Conservation (phyloP, 2,329 filamentous ascomycete genomes). For the Hysterium pulicare region DNA sequence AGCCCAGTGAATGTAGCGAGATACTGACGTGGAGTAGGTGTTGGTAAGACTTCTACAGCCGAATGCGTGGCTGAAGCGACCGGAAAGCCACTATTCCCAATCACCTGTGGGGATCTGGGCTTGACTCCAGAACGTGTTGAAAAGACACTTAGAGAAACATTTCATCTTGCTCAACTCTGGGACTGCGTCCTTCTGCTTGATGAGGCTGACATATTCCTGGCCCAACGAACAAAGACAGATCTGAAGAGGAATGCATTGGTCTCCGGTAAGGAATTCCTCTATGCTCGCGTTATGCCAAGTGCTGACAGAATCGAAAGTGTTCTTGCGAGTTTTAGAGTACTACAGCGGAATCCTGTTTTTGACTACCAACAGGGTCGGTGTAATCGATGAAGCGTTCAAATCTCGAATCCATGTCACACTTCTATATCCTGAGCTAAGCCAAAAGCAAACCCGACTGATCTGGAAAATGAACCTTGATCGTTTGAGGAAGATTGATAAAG, state of each 20-base stretch:
- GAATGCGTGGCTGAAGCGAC: conserved; percentile 3
- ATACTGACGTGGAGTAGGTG: not conserved
- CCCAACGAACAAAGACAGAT: not conserved
- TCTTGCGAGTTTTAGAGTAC: conserved; percentile 3
- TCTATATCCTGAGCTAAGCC: conserved; percentile 9
- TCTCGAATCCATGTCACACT: conserved; percentile 17
- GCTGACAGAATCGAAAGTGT: not conserved
- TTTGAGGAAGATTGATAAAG: conserved; percentile 45
- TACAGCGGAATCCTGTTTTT: conserved; percentile 10
- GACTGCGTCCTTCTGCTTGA: conserved; percentile 3
- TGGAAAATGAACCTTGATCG: conserved; percentile 34
- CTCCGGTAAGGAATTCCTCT: not conserved
- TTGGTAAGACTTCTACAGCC: conserved; percentile 1
- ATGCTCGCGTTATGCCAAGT: not conserved
- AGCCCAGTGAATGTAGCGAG: too few relatives aligned
- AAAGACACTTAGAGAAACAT: conserved; percentile 1
- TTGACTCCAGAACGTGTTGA: conserved; percentile 2
- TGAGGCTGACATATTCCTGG: conserved; percentile 2
- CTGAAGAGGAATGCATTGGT: conserved; percentile 3
- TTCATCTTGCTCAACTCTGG: conserved; percentile 1
- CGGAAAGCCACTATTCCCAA: conserved; percentile 2
- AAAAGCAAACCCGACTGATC: conserved; percentile 6
- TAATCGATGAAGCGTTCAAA: conserved; percentile 20
- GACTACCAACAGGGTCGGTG: conserved; percentile 16
- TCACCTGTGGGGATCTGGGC: conserved; percentile 2